Percentiles rank a stretch among this genome's conserved stretches.
These are phyloP conservation scores for Phylloporus sp. DNA, from an alignment of 768 basidiomycete genomes.

Conservation along the genomic window DNA sequence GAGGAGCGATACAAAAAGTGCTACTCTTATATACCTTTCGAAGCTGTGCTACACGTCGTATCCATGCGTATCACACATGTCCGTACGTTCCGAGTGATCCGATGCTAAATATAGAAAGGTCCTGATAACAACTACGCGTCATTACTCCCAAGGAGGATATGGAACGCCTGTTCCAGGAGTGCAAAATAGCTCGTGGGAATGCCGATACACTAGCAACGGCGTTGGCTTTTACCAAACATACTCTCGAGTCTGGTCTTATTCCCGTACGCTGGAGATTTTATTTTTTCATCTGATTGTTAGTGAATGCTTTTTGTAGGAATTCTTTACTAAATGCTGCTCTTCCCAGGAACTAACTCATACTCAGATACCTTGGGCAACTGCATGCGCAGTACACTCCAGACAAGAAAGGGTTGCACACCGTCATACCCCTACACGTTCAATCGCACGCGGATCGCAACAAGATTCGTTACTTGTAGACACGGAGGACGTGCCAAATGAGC, in stretches of 20 bases:
- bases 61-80: too few species aligned
- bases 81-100: too few species aligned
- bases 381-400: slow-evolving; percentile 73
- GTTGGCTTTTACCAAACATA: slow-evolving; percentile 63
- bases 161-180: slow-evolving; percentile 80
- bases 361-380: slow-evolving; percentile 89
- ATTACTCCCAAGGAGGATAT: slow-evolving; percentile 86
- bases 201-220: slow-evolving; percentile 71
- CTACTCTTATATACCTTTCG: too few species aligned
- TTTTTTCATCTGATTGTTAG: background rate
- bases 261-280: slow-evolving; percentile 41
- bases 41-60: too few species aligned
- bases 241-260: slow-evolving; percentile 62
- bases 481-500: slow-evolving; percentile 36
- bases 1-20: too few species aligned
- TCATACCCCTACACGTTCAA: slow-evolving; percentile 15
- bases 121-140: too few species aligned
- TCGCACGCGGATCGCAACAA: slow-evolving; percentile 18
- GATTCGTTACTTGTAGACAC: slow-evolving; percentile 21
- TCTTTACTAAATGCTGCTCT: slow-evolving; percentile 68
- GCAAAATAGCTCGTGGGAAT: slow-evolving; percentile 79
- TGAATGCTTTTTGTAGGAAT: slow-evolving; percentile 55
- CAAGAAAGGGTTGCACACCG: slow-evolving; percentile 21
- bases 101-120: too few species aligned
- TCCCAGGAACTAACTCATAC: slow-evolving; percentile 83